Percentiles rank a stretch among this genome's conserved stretches.
Evolutionary conservation across 257 asterid genomes (phyloP).

Genomic region (Dorcoceras hygrometricum): DNA sequence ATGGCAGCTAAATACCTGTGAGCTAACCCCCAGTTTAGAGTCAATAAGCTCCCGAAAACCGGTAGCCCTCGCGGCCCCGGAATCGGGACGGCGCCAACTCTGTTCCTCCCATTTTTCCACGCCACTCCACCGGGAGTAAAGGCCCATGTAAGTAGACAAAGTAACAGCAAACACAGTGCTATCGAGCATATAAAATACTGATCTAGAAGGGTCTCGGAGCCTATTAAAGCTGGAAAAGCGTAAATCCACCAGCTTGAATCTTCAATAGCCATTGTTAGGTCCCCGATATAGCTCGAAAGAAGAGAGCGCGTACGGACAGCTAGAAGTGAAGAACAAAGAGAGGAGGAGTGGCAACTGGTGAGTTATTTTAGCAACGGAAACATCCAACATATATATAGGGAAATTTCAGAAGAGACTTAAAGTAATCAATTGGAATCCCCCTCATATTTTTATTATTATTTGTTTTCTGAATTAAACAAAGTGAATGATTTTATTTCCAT

Average conservation of each 20-base stretch:
- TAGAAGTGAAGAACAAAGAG: not conserved
- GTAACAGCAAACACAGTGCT: conserved; percentile 18
- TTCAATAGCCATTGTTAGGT: conserved; percentile 20
- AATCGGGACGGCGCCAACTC: conserved; percentile 33
- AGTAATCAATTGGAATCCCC: too few species aligned
- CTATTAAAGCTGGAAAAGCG: conserved; percentile 49
- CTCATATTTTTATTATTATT: too few species aligned
- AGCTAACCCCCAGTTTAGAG: conserved; percentile 53
- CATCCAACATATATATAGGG: not conserved
- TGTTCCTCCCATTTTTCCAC: conserved; percentile 44
- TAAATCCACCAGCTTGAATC: conserved; percentile 56
- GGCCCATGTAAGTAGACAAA: conserved; percentile 38
- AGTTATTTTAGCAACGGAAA: not conserved
- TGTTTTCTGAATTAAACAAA: too few species aligned
- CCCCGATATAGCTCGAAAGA: conserved; percentile 17
- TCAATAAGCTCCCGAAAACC: conserved; percentile 40
- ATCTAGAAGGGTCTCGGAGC: conserved; percentile 45
- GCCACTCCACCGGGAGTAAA: conserved; percentile 48
- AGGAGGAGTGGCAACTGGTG: not conserved
- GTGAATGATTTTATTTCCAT: too few species aligned
- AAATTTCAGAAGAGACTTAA: not conserved
- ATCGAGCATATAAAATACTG: conserved; percentile 28
- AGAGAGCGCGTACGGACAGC: not conserved
- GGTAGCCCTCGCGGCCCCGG: conserved; percentile 71
- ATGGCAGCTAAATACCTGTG: conserved; percentile 44